phyloP scores from a whole-genome alignment of 495 filamentous ascomycete species.

The Daldinia vernicosa region DNA sequence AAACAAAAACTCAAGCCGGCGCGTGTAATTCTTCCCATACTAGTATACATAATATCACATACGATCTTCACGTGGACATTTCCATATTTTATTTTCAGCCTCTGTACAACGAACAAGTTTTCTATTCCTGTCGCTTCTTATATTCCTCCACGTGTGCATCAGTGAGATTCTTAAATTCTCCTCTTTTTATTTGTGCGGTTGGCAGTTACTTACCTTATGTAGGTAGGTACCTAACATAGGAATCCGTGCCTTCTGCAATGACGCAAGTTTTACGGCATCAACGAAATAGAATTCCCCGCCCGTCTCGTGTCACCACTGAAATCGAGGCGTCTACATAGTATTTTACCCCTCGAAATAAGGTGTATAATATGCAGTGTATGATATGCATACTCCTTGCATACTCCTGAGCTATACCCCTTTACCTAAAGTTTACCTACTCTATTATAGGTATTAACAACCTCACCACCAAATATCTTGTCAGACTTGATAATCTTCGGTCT shows the following conservation, averaged over 20 bases:
- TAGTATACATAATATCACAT: background rate
- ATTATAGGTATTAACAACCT: background rate
- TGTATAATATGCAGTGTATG: background rate
- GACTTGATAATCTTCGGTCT: background rate
- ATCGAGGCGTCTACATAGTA: background rate
- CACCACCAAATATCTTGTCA: background rate
- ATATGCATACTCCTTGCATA: background rate
- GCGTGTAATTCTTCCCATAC: background rate
- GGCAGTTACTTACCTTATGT: too few species aligned
- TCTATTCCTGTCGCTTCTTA: constrained; percentile 8
- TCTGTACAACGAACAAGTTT: constrained; percentile 6
- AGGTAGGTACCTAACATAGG: too few species aligned
- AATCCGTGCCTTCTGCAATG: constrained; percentile 13
- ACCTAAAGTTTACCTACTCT: background rate
- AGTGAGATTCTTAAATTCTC: constrained; percentile 4
- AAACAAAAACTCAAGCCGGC: background rate
- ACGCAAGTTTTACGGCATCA: constrained; percentile 42
- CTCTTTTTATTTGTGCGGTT: constrained; percentile 6
- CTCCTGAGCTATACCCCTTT: background rate
- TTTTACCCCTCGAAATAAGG: background rate
- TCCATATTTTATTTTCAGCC: background rate
- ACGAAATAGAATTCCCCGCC: constrained; percentile 1
- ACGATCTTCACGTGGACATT: background rate
- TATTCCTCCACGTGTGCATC: constrained; percentile 2
- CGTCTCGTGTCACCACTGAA: background rate